These are phyloP conservation scores for Epichloe sibirici DNA, from an alignment of 2,329 filamentous ascomycete genomes.

Conservation along the genomic window DNA sequence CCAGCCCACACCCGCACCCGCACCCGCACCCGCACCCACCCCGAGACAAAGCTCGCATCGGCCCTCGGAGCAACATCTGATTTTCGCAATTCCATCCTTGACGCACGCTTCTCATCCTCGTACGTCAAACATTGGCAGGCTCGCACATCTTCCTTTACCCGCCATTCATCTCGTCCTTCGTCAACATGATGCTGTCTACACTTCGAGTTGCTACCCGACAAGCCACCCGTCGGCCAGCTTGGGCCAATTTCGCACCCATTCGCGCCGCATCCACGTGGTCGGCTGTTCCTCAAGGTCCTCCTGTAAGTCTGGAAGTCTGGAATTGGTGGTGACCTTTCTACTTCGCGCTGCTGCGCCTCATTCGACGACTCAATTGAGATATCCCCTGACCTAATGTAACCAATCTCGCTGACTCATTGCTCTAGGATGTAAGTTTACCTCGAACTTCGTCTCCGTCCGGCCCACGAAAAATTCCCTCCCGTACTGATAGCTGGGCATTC, in stretches of 20 bases:
- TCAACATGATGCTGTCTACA: constrained; percentile 44
- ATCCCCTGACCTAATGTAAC: neutral
- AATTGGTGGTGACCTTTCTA: neutral
- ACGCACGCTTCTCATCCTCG: neutral
- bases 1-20: neutral
- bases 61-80: constrained; percentile 1
- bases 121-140: neutral
- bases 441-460: neutral
- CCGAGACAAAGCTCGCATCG: no score
- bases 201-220: constrained; percentile 41
- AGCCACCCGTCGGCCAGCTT: constrained; percentile 28
- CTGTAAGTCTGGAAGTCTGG: constrained; percentile 47
- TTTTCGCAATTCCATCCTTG: neutral
- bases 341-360: neutral
- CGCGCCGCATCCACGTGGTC: constrained; percentile 73
- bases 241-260: constrained; percentile 27
- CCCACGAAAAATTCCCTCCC: neutral
- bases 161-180: neutral
- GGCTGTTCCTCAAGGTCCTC: constrained; percentile 85
- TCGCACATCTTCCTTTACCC: constrained; percentile 2
- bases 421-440: constrained; percentile 10
- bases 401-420: neutral
- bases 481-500: neutral
- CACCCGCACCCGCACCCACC: no score
- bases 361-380: neutral